These are phyloP conservation scores for Vitis rotundifolia DNA, from an alignment of 164 flowering plant species.

Conservation along the genomic window DNA sequence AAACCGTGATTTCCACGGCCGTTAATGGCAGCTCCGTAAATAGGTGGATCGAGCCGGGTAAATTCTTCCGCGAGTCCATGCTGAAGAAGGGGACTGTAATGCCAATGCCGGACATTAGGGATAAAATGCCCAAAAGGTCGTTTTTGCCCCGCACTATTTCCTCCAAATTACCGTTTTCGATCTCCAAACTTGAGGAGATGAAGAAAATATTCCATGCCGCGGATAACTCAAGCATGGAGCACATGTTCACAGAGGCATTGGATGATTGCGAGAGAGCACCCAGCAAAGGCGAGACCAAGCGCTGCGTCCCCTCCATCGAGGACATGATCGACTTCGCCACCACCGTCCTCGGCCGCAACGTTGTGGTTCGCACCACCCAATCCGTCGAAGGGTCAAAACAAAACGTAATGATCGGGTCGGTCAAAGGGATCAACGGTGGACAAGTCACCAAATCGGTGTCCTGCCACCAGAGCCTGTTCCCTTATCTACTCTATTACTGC, in stretches of 20 bases:
- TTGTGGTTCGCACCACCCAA: conserved; percentile 49
- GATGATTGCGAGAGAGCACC: conserved; percentile 63
- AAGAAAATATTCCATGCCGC: conserved; percentile 54
- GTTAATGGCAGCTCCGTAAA: conserved; percentile 39
- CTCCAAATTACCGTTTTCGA: conserved; percentile 63
- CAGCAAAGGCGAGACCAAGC: conserved; percentile 56
- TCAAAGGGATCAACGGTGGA: conserved; percentile 70
- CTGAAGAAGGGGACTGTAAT: conserved; percentile 51
- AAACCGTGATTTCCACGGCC: not conserved
- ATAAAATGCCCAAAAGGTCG: conserved; percentile 73
- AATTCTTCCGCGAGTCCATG: conserved; percentile 58
- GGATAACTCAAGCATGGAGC: conserved; percentile 48
- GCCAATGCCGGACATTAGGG: conserved; percentile 72
- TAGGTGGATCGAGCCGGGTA: conserved; percentile 75
- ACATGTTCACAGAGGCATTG: conserved; percentile 37
- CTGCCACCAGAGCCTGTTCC: conserved; percentile 72
- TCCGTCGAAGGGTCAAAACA: conserved; percentile 49
- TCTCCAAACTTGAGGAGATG: conserved; percentile 42
- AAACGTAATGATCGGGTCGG: conserved; percentile 48
- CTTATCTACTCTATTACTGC: conserved; percentile 72
- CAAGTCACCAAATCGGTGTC: conserved; percentile 60
- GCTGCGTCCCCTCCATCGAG: conserved; percentile 62
- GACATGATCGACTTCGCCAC: conserved; percentile 77
- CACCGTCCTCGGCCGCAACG: conserved; percentile 57
- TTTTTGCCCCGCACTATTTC: conserved; percentile 59